phyloP scores from a whole-genome alignment of 176 grass and related monocot genomes.

The Cymbopogon citratus region DNA sequence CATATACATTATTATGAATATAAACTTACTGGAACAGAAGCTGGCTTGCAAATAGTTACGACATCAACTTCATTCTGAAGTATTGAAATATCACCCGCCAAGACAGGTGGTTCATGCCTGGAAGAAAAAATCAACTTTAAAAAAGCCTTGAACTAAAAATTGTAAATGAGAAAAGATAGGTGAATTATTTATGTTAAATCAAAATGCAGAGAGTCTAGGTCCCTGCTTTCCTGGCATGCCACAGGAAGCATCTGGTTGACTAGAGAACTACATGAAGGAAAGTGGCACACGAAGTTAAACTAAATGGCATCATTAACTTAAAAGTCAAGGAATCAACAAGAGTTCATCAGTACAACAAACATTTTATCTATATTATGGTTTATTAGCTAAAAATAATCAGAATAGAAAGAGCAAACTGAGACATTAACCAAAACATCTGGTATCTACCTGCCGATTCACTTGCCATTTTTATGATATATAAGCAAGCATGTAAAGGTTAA shows the following conservation, averaged over 20 bases:
- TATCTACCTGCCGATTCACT: background rate
- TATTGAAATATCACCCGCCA: conserved; percentile 67
- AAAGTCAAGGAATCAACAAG: background rate
- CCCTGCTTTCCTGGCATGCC: background rate
- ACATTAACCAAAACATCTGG: conserved; percentile 4
- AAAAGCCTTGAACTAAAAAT: background rate
- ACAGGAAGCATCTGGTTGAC: background rate
- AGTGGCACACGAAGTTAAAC: background rate
- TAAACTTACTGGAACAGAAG: conserved; percentile 81
- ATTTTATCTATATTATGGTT: background rate
- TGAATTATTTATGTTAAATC: background rate
- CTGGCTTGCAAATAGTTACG: conserved; percentile 85
- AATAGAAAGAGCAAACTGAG: background rate
- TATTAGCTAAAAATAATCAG: background rate
- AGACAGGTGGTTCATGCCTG: conserved; percentile 91
- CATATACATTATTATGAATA: background rate
- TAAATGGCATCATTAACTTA: background rate
- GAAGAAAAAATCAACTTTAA: conserved; percentile 31
- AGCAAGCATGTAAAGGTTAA: background rate
- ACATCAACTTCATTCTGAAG: conserved; percentile 84
- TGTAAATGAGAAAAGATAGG: conserved; percentile 7
- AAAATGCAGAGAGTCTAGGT: conserved; percentile 2
- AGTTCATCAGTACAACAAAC: background rate
- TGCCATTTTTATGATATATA: conserved; percentile 23
- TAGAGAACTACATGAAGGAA: background rate